A percentile compares a stretch with the other conserved stretches of the same genome.
Conservation (phyloP, 169 alveolate species). For the Toxoplasma gondii region DNA sequence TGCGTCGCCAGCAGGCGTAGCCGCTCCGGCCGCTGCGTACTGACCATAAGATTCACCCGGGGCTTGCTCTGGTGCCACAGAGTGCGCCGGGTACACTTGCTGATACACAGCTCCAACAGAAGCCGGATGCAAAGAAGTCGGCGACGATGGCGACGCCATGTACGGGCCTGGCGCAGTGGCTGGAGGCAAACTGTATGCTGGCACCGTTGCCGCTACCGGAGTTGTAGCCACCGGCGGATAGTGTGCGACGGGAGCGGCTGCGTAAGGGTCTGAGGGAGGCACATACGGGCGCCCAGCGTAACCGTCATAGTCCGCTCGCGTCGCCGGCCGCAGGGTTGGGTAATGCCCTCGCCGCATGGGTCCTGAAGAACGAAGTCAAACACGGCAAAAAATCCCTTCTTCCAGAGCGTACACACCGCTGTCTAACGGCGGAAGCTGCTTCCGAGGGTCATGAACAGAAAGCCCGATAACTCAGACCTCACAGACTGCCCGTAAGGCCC, state of each 20-base stretch:
- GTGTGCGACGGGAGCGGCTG: slow-evolving; percentile 1
- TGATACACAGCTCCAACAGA: not conserved
- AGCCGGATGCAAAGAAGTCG: not conserved
- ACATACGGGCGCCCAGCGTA: slow-evolving; percentile 16
- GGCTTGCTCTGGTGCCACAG: not conserved
- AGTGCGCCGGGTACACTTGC: slow-evolving; percentile 10
- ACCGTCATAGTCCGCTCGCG: slow-evolving; percentile 2
- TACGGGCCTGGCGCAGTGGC: not conserved
- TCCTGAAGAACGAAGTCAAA: not conserved
- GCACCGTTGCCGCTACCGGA: not conserved
- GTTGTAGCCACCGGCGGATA: slow-evolving; percentile 11
- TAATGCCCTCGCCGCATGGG: slow-evolving; percentile 33
- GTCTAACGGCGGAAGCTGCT: not conserved
- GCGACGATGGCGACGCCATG: not conserved
- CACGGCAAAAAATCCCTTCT: not conserved
- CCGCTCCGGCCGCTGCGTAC: not conserved
- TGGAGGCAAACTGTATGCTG: slow-evolving; percentile 4
- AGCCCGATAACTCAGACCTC: not conserved
- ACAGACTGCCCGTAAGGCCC: not conserved
- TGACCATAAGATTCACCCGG: not conserved
- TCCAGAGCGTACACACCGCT: not conserved
- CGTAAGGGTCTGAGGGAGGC: slow-evolving; percentile 28
- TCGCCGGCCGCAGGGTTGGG: slow-evolving; percentile 1
- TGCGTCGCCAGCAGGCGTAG: not conserved
- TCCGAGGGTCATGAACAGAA: not conserved